Evolutionary conservation across 805 yeast genomes (phyloP), one percentile per base, ranked within the genome.

Genomic region (Metschnikowia kofuensis): DNA sequence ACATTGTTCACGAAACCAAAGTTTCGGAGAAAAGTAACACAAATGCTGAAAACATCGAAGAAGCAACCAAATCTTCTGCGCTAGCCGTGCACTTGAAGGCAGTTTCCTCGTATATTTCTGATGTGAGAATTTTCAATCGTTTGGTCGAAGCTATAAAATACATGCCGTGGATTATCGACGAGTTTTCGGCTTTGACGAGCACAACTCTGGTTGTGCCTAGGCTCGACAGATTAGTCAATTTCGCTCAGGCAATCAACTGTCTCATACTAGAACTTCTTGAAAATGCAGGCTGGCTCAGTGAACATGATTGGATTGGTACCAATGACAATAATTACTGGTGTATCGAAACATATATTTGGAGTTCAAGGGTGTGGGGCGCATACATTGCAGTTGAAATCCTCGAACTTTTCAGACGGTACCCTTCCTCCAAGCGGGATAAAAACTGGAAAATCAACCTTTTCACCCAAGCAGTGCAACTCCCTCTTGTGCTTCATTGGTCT

Each of bases 221-320:
- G 29, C 48, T 64, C 4, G 67, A 69, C 53, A 55, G 76, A 14
- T 54, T 69, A 38, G 49, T 73, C 52, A 70, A 70, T 49, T 62
- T 72, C 13, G 53, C 63, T 14, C 78, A 73, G 55, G 62, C 77
- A 2, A 48, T 73, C 46, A 72, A 72, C 52, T 72, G 77, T 52
- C 62, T 72, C 42, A 59, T 69, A 2, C 62, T 73, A 47, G 77
- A 73, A 53, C 54, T 69, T 10, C 55, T 73, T 16, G 78, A 73
- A 46, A 73, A 72, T 49, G 72, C 68, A 7, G 78, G 78, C 10
- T 73, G 77, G 77, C 54, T 72, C 44, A 70, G 75, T 6, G 78
- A 73, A 28, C 78, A 73, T 53, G 67, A 73, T 55, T 73, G 75
- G 74, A 63, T 73, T 10, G 72, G 72, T 28, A 73, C 77, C 28